A percentile compares a stretch with the other conserved stretches of the same genome.
Conservation (phyloP, 2,329 filamentous ascomycete genomes). For the Trichoderma sp. region DNA sequence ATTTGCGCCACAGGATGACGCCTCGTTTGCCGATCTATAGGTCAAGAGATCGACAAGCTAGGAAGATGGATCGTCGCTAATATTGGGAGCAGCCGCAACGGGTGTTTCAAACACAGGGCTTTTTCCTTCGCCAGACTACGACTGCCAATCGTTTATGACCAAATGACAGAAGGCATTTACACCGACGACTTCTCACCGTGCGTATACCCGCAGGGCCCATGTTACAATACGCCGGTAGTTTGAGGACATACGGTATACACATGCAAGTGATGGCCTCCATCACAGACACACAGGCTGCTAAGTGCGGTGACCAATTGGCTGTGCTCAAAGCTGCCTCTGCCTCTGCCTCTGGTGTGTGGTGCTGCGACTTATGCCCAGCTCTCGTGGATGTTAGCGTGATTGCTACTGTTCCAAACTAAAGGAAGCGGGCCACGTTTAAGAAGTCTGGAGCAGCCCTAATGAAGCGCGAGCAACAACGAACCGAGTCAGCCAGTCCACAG, state of each 20-base stretch:
- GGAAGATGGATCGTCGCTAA: constrained; percentile 5
- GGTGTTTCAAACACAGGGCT: constrained; percentile 3
- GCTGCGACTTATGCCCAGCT: not conserved
- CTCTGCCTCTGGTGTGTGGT: not conserved
- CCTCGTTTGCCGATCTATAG: constrained; percentile 8
- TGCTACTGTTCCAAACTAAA: constrained; percentile 5
- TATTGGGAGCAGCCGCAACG: constrained; percentile 11
- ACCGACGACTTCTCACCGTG: not conserved
- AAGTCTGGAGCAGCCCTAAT: constrained; percentile 10
- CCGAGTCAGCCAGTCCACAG: not conserved
- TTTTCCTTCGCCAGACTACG: not conserved
- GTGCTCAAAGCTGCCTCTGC: not conserved
- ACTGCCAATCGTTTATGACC: not conserved
- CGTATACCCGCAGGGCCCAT: not conserved
- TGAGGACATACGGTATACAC: not conserved
- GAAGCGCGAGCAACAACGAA: not conserved
- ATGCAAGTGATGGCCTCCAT: not conserved
- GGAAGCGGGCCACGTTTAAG: not conserved
- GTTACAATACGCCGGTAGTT: not conserved
- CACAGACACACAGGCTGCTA: not conserved
- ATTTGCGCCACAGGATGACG: constrained; percentile 10
- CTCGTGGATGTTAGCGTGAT: not conserved
- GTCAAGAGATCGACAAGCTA: constrained; percentile 9
- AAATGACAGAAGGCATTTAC: not conserved
- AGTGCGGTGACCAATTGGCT: constrained; percentile 11